A percentile compares a stretch with the other conserved stretches of the same genome.
phyloP scores from a whole-genome alignment of 1,139 yeast genomes.

The Nakaseomyces bracarensis region DNA sequence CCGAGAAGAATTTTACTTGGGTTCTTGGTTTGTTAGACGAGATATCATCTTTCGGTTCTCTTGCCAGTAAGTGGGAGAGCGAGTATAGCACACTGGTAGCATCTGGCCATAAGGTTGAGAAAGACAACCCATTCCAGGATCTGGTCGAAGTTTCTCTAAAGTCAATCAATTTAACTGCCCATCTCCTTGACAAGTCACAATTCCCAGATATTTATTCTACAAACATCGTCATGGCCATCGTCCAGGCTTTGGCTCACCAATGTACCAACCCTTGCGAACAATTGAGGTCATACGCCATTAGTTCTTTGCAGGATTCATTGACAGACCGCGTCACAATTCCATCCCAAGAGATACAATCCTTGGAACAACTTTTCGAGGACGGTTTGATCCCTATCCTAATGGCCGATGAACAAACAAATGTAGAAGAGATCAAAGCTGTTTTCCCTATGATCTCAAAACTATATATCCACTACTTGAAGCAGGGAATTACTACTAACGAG shows the following conservation, averaged over 20 bases:
- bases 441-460: constrained; percentile 63
- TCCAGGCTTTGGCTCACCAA: constrained; percentile 80
- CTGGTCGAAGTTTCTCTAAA: constrained; percentile 51
- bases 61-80: constrained; percentile 71
- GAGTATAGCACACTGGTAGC: constrained; percentile 41
- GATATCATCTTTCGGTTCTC: constrained; percentile 72
- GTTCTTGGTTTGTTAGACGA: constrained; percentile 69
- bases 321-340: constrained; percentile 32
- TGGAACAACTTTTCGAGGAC: constrained; percentile 55
- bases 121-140: constrained; percentile 44
- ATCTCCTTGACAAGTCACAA: constrained; percentile 32
- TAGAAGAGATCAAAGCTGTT: constrained; percentile 39
- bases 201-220: constrained; percentile 1
- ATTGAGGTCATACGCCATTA: constrained; percentile 56
- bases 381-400: constrained; percentile 65
- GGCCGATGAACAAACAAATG: constrained; percentile 53
- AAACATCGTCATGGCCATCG: constrained; percentile 33
- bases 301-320: constrained; percentile 43
- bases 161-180: constrained; percentile 54
- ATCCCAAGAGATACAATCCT: constrained; percentile 30
- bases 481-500: constrained; percentile 36
- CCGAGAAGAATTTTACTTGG: constrained; percentile 48
- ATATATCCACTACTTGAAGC: constrained; percentile 50
- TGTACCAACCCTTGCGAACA: constrained; percentile 83
- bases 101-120: constrained; percentile 37